Percentiles rank a stretch among this genome's conserved stretches.
Conservation (phyloP, 108 stramenopile genomes). For the Cylindrotheca closterium region DNA sequence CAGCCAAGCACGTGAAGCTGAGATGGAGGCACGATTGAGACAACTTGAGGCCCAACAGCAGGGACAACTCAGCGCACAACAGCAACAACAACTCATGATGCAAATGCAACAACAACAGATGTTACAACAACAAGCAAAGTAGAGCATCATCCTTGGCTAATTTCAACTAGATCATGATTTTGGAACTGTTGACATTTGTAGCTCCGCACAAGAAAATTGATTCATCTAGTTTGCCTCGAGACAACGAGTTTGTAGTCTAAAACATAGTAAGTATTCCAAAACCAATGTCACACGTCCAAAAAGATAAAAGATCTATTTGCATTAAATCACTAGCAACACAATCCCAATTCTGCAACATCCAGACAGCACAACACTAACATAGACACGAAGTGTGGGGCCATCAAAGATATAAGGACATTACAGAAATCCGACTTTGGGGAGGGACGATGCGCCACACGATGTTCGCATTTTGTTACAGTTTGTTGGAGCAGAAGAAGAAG, state of each 20-base stretch:
- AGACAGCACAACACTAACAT: neutral
- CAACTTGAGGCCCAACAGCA: slow-evolving; percentile 27
- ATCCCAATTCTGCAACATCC: neutral
- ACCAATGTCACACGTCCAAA: too few relatives aligned
- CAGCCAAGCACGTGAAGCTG: slow-evolving; percentile 30
- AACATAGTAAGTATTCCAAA: neutral
- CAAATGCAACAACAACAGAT: slow-evolving; percentile 24
- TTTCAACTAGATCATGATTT: neutral
- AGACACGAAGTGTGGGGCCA: neutral
- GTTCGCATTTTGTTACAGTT: too few relatives aligned
- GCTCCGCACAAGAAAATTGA: neutral
- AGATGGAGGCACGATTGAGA: slow-evolving; percentile 38
- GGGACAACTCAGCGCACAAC: slow-evolving; percentile 3
- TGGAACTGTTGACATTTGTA: neutral
- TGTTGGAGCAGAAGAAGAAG: too few relatives aligned
- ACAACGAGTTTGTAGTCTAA: neutral
- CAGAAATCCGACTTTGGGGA: neutral
- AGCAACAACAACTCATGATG: slow-evolving; percentile 15
- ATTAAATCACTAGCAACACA: neutral
- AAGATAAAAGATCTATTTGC: neutral
- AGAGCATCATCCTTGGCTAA: neutral
- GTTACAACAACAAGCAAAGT: neutral
- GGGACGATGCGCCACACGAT: neutral
- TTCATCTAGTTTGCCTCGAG: neutral
- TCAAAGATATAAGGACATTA: neutral